phyloP scores from a whole-genome alignment of 2,329 filamentous ascomycete genomes.

The Chaetomium strumarium region DNA sequence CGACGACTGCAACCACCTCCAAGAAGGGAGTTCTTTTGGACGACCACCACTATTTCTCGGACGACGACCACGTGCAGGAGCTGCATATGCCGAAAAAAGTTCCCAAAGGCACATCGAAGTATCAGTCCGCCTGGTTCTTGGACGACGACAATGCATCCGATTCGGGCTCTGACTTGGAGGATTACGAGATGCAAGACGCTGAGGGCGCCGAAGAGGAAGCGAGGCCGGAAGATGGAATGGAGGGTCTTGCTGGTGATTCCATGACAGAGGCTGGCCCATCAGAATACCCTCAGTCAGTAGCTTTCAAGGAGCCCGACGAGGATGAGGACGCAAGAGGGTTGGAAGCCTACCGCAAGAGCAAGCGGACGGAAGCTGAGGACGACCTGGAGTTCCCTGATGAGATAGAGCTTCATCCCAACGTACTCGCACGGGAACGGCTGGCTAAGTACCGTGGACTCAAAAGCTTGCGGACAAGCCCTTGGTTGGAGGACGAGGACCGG shows the following conservation, averaged over 20 bases:
- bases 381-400: constrained; percentile 96
- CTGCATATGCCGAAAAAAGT: constrained; percentile 63
- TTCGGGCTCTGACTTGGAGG: constrained; percentile 78
- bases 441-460: constrained; percentile 87
- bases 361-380: constrained; percentile 75
- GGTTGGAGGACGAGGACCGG: constrained; percentile 83
- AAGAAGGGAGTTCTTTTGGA: constrained; percentile 89
- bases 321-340: constrained; percentile 72
- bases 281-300: constrained; percentile 90
- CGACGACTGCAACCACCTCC: constrained; percentile 41
- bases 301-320: constrained; percentile 81
- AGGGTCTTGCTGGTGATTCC: constrained; percentile 59
- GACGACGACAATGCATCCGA: constrained; percentile 67
- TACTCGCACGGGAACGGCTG: constrained; percentile 78
- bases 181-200: constrained; percentile 53
- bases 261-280: constrained; percentile 72
- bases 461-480: constrained; percentile 78
- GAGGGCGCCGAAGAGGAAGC: constrained; percentile 51
- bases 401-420: constrained; percentile 85
- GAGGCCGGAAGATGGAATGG: constrained; percentile 76
- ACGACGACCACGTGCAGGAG: constrained; percentile 63
- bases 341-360: constrained; percentile 71
- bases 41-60: constrained; percentile 96
- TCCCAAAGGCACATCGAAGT: constrained; percentile 86
- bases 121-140: constrained; percentile 92